Evolutionary conservation across 257 asterid genomes (phyloP).

Genomic region (Rauvolfia tetraphylla): DNA sequence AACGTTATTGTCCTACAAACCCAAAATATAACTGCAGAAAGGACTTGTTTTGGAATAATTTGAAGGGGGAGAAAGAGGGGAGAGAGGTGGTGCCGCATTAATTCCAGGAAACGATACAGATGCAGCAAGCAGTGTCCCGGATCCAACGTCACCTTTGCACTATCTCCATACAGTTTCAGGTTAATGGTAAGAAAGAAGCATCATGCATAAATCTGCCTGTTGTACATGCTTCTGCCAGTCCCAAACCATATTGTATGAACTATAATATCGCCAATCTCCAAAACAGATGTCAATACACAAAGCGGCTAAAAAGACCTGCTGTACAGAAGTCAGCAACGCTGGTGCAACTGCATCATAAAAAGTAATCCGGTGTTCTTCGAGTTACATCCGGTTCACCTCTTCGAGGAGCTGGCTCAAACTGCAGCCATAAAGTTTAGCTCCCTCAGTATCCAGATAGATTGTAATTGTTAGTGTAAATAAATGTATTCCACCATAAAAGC

Average conservation of each 20-base stretch:
- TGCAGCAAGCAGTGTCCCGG: constrained; percentile 14
- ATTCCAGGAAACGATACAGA: constrained; percentile 9
- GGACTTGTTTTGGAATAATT: background rate
- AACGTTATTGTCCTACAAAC: constrained; percentile 15
- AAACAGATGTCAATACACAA: constrained; percentile 28
- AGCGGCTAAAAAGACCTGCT: constrained; percentile 31
- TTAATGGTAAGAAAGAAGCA: constrained; percentile 7
- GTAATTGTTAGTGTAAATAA: too few relatives aligned
- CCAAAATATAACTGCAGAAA: constrained; percentile 3
- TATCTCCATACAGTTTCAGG: constrained; percentile 13
- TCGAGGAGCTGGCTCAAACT: constrained; percentile 92
- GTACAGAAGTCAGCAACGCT: constrained; percentile 21
- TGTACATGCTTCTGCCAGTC: constrained; percentile 13
- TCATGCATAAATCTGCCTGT: constrained; percentile 11
- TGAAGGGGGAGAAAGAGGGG: background rate
- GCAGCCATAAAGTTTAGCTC: constrained; percentile 13
- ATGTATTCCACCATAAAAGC: background rate
- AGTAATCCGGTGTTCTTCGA: constrained; percentile 86
- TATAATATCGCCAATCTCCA: constrained; percentile 14
- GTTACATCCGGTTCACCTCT: constrained; percentile 88
- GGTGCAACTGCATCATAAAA: constrained; percentile 44
- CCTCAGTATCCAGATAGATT: background rate
- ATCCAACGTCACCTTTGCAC: background rate
- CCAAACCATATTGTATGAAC: background rate
- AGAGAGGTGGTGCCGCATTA: background rate